Conservation (phyloP, 2,329 filamentous ascomycete genomes). For the Fusarium nanum region DNA sequence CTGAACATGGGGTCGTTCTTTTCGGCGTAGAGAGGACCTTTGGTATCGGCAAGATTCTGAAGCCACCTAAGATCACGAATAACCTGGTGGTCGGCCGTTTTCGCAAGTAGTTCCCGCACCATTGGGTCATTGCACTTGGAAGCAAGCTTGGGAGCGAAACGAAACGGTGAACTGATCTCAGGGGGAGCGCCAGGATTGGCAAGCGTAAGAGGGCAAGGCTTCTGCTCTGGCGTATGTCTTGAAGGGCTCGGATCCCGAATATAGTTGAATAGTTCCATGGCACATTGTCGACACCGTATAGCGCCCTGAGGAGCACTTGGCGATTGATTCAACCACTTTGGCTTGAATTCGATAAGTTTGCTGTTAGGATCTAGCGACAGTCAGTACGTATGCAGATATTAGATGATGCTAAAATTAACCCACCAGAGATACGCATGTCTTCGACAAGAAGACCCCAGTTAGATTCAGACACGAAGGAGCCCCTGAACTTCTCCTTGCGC, state of each 20-base stretch:
- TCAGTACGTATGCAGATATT: slow-evolving; percentile 3
- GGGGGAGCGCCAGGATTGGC: slow-evolving; percentile 61
- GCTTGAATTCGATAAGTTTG: slow-evolving; percentile 78
- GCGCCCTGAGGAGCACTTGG: slow-evolving; percentile 73
- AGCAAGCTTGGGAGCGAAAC: slow-evolving; percentile 52
- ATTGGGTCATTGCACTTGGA: slow-evolving; percentile 23
- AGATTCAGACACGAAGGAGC: slow-evolving; percentile 63
- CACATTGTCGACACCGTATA: slow-evolving; percentile 80
- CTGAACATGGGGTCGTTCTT: slow-evolving; percentile 63
- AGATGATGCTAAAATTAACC: slow-evolving; percentile 2
- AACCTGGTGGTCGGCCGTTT: slow-evolving; percentile 51
- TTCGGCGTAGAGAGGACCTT: slow-evolving; percentile 57
- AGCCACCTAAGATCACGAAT: slow-evolving; percentile 51
- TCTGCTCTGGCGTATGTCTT: slow-evolving; percentile 51
- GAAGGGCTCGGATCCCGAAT: slow-evolving; percentile 50
- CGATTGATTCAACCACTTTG: slow-evolving; percentile 85
- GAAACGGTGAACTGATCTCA: slow-evolving; percentile 57
- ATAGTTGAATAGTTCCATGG: slow-evolving; percentile 58
- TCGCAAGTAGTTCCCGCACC: slow-evolving; percentile 42
- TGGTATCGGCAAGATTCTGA: slow-evolving; percentile 58
- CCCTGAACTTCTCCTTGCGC: slow-evolving; percentile 59
- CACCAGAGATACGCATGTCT: slow-evolving; percentile 69
- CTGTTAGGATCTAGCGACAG: slow-evolving; percentile 45
- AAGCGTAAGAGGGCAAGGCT: slow-evolving; percentile 75
- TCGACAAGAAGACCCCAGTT: slow-evolving; percentile 78